Percentiles rank a stretch among this genome's conserved stretches.
These are phyloP conservation scores for Ilex asprella DNA, from an alignment of 257 asterid species.

Conservation along the genomic window DNA sequence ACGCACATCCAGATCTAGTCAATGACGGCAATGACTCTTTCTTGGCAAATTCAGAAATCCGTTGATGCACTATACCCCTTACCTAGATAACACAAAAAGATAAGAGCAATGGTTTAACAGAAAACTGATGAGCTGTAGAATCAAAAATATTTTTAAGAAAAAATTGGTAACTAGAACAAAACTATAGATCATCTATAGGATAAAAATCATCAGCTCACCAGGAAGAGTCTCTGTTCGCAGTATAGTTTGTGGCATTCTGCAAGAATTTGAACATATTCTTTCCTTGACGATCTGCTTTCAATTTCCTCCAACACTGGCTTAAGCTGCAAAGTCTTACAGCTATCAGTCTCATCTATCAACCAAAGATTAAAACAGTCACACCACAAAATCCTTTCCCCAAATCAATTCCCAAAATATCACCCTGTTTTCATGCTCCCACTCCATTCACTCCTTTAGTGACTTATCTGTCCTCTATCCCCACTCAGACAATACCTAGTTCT, in stretches of 20 bases:
- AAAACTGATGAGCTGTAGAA: not conserved
- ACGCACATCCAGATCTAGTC: constrained; percentile 98
- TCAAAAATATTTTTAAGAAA: constrained; percentile 3
- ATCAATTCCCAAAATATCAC: not conserved
- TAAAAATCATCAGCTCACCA: constrained; percentile 47
- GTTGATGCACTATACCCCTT: constrained; percentile 77
- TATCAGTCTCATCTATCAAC: constrained; percentile 1
- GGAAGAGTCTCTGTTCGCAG: constrained; percentile 91
- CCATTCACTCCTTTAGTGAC: not conserved
- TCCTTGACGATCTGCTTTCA: constrained; percentile 90
- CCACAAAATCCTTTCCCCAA: not conserved
- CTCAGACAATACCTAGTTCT: constrained; percentile 9
- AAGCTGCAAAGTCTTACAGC: constrained; percentile 52
- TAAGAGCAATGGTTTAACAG: not conserved
- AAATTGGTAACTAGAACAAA: constrained; percentile 1
- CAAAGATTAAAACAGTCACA: not conserved
- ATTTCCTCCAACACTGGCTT: constrained; percentile 87
- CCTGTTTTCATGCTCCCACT: not conserved
- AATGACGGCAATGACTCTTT: constrained; percentile 82
- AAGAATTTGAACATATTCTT: constrained; percentile 87
- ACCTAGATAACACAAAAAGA: constrained; percentile 43
- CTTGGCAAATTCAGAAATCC: constrained; percentile 84
- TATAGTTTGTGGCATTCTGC: constrained; percentile 92
- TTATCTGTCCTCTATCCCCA: constrained; percentile 1
- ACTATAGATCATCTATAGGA: not conserved